These are phyloP conservation scores for Dicorynia guianensis DNA, from an alignment of 306 rosid species.

Conservation along the genomic window DNA sequence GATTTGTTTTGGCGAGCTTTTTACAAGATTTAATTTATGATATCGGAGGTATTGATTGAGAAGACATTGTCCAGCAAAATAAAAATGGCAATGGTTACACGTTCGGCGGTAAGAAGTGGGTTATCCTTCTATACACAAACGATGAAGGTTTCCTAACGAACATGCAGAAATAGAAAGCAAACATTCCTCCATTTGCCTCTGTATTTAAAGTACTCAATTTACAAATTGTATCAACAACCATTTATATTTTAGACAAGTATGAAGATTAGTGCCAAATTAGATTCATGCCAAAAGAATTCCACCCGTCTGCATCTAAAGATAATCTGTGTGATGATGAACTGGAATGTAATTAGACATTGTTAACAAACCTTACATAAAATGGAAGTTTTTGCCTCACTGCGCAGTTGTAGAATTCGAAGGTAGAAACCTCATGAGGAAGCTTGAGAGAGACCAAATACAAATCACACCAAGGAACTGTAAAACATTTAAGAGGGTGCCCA, in stretches of 20 bases:
- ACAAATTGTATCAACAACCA: slow-evolving; percentile 40
- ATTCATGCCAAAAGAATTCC: slow-evolving; percentile 13
- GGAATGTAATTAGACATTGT: slow-evolving; percentile 23
- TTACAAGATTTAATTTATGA: too few species aligned
- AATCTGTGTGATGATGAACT: slow-evolving; percentile 22
- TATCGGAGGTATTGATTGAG: too few species aligned
- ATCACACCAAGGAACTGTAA: slow-evolving; percentile 91
- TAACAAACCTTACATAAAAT: slow-evolving; percentile 18
- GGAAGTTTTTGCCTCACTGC: slow-evolving; percentile 46
- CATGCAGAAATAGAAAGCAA: slow-evolving; percentile 26
- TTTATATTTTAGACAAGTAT: slow-evolving; percentile 43
- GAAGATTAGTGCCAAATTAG: slow-evolving; percentile 45
- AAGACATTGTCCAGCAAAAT: too few species aligned
- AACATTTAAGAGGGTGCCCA: slow-evolving; percentile 86
- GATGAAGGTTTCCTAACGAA: background rate
- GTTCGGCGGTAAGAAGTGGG: too few species aligned
- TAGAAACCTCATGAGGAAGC: slow-evolving; percentile 84
- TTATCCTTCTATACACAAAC: background rate
- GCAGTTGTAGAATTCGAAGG: slow-evolving; percentile 54
- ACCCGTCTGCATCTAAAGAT: slow-evolving; percentile 19
- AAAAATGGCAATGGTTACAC: too few species aligned
- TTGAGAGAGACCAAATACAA: slow-evolving; percentile 97
- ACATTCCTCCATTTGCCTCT: slow-evolving; percentile 18
- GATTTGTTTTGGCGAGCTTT: too few species aligned
- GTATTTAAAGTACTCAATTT: slow-evolving; percentile 31